Conservation (phyloP, 139 green algal species). For the Auxenochlorella pyrenoidosa region DNA sequence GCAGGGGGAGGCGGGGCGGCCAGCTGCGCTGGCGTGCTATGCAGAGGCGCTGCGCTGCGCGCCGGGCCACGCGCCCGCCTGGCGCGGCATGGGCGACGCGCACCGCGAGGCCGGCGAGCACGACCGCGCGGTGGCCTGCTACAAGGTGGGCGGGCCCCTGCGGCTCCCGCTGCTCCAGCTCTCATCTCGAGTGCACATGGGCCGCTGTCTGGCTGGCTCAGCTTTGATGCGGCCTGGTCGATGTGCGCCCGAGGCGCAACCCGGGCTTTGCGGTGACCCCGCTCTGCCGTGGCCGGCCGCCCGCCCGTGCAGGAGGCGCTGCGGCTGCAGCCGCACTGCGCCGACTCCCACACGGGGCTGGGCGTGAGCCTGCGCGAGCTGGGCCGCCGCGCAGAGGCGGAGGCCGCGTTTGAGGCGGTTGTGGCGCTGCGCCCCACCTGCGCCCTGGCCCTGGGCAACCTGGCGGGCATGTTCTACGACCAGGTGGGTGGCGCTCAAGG, state of each 20-base stretch:
- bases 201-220: too few relatives aligned
- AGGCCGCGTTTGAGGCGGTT: conserved; percentile 66
- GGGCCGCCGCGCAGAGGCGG: conserved; percentile 61
- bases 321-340: conserved; percentile 61
- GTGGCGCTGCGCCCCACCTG: conserved; percentile 71
- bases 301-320: conserved; percentile 58
- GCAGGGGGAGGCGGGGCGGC: conserved; percentile 41
- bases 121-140: conserved; percentile 65
- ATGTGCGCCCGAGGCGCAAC: too few relatives aligned
- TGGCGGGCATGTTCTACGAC: conserved; percentile 59
- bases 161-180: too few relatives aligned
- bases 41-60: conserved; percentile 68
- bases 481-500: neutral
- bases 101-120: conserved; percentile 66
- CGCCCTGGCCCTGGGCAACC: conserved; percentile 75
- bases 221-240: too few relatives aligned
- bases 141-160: conserved; percentile 48
- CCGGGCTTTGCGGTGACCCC: neutral
- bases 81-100: conserved; percentile 79
- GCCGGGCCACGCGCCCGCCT: conserved; percentile 73
- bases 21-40: conserved; percentile 76
- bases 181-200: too few relatives aligned
- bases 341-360: conserved; percentile 80
- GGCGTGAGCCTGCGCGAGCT: conserved; percentile 77
- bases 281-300: neutral